Evolutionary conservation across 371 early-diverging fungal genomes (phyloP).

Genomic region (Mortierella sp.): DNA sequence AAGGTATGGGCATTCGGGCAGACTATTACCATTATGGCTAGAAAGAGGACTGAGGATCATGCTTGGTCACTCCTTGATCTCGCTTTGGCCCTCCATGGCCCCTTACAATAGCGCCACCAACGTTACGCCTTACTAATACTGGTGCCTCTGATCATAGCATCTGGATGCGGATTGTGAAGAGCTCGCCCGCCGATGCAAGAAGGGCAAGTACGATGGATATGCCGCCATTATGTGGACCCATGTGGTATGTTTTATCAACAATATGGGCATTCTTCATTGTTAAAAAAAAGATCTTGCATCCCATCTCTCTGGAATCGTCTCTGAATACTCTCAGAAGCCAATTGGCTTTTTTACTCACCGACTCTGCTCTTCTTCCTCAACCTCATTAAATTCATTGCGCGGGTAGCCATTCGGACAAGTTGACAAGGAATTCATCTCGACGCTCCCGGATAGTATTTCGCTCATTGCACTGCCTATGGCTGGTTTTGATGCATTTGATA

Average conservation of each 20-base stretch:
- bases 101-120: no score
- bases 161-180: slow-evolving; percentile 35
- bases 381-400: neutral
- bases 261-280: neutral
- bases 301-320: neutral
- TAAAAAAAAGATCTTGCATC: neutral
- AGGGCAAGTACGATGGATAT: slow-evolving; percentile 49
- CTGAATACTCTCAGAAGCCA: neutral
- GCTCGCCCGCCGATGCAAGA: slow-evolving; percentile 33
- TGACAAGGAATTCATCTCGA: slow-evolving; percentile 30
- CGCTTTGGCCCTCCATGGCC: no score
- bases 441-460: slow-evolving; percentile 29
- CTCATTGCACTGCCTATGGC: slow-evolving; percentile 30
- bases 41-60: no score
- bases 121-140: no score
- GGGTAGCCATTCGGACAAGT: slow-evolving; percentile 15
- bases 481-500: slow-evolving; percentile 27
- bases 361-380: neutral
- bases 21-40: no score
- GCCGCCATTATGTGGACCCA: slow-evolving; percentile 45
- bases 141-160: slow-evolving; percentile 1
- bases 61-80: no score
- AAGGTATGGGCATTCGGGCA: slow-evolving; percentile 16
- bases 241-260: slow-evolving; percentile 5
- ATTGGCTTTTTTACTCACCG: no score